phyloP scores from a whole-genome alignment of 2,329 filamentous ascomycete genomes.

The Apiospora aurea region DNA sequence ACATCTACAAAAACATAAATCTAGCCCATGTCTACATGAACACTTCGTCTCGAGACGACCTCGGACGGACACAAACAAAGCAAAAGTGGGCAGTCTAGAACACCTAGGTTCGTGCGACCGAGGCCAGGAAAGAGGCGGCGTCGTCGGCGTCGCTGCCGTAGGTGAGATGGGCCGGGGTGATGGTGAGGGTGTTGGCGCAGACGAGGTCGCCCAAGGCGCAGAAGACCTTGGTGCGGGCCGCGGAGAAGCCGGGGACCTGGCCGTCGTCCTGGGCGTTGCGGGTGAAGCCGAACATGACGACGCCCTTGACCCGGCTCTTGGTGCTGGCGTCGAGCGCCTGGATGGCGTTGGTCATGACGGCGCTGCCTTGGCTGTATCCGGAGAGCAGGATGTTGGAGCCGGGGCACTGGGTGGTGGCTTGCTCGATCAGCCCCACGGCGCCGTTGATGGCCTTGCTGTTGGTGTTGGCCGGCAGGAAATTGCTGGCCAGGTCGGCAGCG shows the following conservation, averaged over 20 bases:
- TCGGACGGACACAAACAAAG: no score
- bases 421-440: constrained; percentile 39
- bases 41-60: no score
- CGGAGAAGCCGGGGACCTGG: constrained; percentile 34
- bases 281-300: constrained; percentile 42
- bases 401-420: constrained; percentile 41
- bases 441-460: constrained; percentile 38
- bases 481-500: constrained; percentile 38
- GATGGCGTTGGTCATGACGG: constrained; percentile 43
- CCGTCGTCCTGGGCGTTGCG: constrained; percentile 38
- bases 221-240: constrained; percentile 35
- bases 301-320: constrained; percentile 36
- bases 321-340: constrained; percentile 32
- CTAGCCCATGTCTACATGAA: no score
- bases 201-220: constrained; percentile 39
- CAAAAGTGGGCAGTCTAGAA: no score
- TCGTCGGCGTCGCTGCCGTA: constrained; percentile 33
- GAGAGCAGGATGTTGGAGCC: constrained; percentile 43
- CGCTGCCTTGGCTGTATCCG: constrained; percentile 41
- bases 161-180: constrained; percentile 36
- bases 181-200: constrained; percentile 34
- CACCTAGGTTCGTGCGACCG: not conserved
- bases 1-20: no score
- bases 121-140: constrained; percentile 34
- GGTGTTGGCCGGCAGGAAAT: constrained; percentile 40